Conservation (phyloP, 192 early-diverging fungal genomes). For the Coemansia umbellata region DNA sequence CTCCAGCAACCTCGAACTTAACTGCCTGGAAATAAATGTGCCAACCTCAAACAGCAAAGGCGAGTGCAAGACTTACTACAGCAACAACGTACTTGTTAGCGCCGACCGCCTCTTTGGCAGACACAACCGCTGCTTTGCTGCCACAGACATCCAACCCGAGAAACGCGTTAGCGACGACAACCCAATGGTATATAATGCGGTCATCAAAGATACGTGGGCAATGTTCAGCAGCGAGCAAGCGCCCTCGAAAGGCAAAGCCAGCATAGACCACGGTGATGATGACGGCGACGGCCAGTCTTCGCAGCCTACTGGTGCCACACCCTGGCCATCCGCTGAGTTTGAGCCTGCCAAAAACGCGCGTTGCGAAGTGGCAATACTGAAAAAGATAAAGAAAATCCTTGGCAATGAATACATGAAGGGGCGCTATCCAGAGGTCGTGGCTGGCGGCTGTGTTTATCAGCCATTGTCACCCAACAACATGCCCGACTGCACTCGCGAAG, state of each 20-base stretch:
- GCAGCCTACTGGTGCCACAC: neutral
- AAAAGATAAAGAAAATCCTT: slow-evolving; percentile 1
- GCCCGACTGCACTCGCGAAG: slow-evolving; percentile 3
- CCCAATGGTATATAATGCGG: neutral
- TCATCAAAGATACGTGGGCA: slow-evolving; percentile 6
- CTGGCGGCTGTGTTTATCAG: slow-evolving; percentile 1
- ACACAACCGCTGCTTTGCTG: slow-evolving; percentile 12
- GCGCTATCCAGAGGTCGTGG: neutral
- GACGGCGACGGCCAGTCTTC: neutral
- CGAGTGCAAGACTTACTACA: neutral
- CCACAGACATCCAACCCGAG: neutral
- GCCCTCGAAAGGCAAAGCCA: neutral
- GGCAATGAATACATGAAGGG: neutral
- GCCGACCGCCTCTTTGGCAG: slow-evolving; percentile 16
- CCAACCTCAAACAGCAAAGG: no score
- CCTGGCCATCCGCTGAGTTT: neutral
- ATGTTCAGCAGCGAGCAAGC: neutral
- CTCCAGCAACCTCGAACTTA: neutral
- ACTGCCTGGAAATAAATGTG: neutral
- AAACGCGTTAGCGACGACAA: neutral
- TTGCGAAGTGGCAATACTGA: neutral
- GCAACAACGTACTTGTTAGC: neutral
- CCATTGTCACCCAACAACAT: neutral
- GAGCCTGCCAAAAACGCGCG: neutral
- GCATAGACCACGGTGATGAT: neutral